phyloP scores from a whole-genome alignment of 495 filamentous ascomycete species.

The Hypoxylon lienhwacheense region DNA sequence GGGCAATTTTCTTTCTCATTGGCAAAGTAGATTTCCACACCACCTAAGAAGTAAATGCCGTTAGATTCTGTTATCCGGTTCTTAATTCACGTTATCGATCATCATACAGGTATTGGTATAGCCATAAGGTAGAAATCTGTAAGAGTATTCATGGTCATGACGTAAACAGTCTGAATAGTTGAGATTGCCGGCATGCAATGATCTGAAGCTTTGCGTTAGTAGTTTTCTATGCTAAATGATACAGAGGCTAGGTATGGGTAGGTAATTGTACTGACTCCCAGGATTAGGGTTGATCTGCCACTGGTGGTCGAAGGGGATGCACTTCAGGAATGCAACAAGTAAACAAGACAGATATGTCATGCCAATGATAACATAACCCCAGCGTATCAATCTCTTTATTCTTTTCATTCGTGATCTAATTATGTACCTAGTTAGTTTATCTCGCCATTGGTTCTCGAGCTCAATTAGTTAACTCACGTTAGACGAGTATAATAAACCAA shows the following conservation, averaged over 20 bases:
- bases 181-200: slow-evolving; percentile 33
- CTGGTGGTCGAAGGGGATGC: slow-evolving; percentile 54
- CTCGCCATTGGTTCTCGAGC: background rate
- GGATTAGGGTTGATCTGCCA: slow-evolving; percentile 63
- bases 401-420: slow-evolving; percentile 50
- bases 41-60: slow-evolving; percentile 41
- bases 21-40: slow-evolving; percentile 57
- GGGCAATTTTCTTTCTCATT: slow-evolving; percentile 53
- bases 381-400: slow-evolving; percentile 48
- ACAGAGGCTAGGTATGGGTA: background rate
- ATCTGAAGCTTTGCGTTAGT: slow-evolving; percentile 16
- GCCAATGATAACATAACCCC: slow-evolving; percentile 51
- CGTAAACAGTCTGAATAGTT: slow-evolving; percentile 41
- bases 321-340: slow-evolving; percentile 43
- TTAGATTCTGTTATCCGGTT: slow-evolving; percentile 5
- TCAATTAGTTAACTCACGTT: slow-evolving; percentile 44
- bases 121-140: slow-evolving; percentile 60
- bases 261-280: slow-evolving; percentile 48
- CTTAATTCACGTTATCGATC: slow-evolving; percentile 6
- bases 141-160: slow-evolving; percentile 54
- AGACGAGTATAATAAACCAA: slow-evolving; percentile 59
- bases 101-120: slow-evolving; percentile 52
- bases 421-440: slow-evolving; percentile 2
- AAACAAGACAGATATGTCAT: slow-evolving; percentile 55
- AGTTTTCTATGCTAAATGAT: background rate